Percentiles rank a stretch among this genome's conserved stretches.
Conservation (phyloP, 139 green algal genomes). For the Micractinium sp. region DNA sequence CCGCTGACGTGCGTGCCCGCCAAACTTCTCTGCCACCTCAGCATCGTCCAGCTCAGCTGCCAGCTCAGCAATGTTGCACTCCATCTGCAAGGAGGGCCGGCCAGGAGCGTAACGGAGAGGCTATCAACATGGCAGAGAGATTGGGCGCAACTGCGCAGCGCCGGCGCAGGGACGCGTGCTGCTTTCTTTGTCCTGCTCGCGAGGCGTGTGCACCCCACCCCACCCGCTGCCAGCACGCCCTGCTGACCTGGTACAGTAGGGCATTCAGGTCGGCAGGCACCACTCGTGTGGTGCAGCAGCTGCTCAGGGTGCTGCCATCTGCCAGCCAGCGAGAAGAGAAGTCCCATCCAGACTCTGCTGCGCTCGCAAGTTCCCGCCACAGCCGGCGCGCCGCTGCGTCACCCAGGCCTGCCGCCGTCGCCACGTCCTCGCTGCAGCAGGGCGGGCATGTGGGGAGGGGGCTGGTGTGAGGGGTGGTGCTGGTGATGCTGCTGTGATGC, state of each 20-base stretch:
- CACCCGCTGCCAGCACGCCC: too few relatives aligned
- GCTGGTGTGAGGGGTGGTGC: not conserved
- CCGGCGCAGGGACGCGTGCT: too few relatives aligned
- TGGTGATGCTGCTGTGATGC: not conserved
- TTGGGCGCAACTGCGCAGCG: too few relatives aligned
- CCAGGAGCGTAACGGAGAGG: not conserved
- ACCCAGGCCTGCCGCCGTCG: constrained; percentile 18
- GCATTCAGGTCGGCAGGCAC: constrained; percentile 93
- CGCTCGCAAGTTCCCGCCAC: constrained; percentile 83
- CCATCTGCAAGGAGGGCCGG: constrained; percentile 40
- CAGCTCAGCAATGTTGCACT: constrained; percentile 59
- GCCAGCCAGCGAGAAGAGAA: constrained; percentile 86
- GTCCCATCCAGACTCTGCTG: constrained; percentile 94
- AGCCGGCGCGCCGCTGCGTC: constrained; percentile 43
- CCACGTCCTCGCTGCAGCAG: constrained; percentile 63
- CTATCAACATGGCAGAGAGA: too few relatives aligned
- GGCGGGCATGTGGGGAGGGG: not conserved
- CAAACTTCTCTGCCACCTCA: constrained; percentile 6
- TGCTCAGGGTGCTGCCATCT: constrained; percentile 64
- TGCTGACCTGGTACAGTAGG: constrained; percentile 66
- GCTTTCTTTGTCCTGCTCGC: too few relatives aligned
- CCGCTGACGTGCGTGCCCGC: constrained; percentile 26
- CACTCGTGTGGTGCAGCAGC: constrained; percentile 77
- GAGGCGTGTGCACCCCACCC: not conserved
- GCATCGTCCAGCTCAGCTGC: constrained; percentile 37